Conservation (phyloP, 352 stramenopile species). For the Globisporangium paroecandrum region DNA sequence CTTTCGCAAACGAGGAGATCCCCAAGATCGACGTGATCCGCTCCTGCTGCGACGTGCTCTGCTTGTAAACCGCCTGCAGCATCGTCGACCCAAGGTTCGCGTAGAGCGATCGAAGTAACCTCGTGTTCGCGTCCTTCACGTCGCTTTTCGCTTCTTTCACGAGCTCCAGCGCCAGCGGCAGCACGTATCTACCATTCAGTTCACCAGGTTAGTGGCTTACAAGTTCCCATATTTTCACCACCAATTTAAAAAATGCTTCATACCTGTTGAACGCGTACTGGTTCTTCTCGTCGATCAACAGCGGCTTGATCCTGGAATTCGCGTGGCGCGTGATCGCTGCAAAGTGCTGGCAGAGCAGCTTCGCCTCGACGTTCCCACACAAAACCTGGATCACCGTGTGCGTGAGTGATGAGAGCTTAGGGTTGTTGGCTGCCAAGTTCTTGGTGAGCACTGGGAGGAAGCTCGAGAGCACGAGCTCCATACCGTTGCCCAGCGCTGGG, state of each 20-base stretch:
- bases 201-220: neutral
- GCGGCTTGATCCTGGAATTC: constrained; percentile 59
- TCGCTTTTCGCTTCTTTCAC: constrained; percentile 76
- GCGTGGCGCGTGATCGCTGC: constrained; percentile 37
- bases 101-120: constrained; percentile 37
- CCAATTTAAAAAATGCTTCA: neutral
- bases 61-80: constrained; percentile 34
- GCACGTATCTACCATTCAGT: constrained; percentile 39
- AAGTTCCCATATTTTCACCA: neutral
- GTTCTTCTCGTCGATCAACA: constrained; percentile 57
- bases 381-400: constrained; percentile 42
- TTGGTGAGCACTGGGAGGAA: constrained; percentile 56
- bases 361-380: constrained; percentile 40
- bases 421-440: constrained; percentile 53
- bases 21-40: constrained; percentile 45
- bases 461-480: constrained; percentile 55
- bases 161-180: constrained; percentile 64
- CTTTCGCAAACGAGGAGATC: constrained; percentile 14
- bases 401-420: constrained; percentile 42
- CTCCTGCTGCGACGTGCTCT: constrained; percentile 55
- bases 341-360: constrained; percentile 58
- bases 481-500: constrained; percentile 37
- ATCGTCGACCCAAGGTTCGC: constrained; percentile 21
- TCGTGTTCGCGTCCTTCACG: constrained; percentile 58
- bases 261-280: constrained; percentile 51